Percentiles rank a stretch among this genome's conserved stretches.
These are phyloP conservation scores for Sporothrix luriei DNA, from an alignment of 2,329 filamentous ascomycete species.

Conservation along the genomic window DNA sequence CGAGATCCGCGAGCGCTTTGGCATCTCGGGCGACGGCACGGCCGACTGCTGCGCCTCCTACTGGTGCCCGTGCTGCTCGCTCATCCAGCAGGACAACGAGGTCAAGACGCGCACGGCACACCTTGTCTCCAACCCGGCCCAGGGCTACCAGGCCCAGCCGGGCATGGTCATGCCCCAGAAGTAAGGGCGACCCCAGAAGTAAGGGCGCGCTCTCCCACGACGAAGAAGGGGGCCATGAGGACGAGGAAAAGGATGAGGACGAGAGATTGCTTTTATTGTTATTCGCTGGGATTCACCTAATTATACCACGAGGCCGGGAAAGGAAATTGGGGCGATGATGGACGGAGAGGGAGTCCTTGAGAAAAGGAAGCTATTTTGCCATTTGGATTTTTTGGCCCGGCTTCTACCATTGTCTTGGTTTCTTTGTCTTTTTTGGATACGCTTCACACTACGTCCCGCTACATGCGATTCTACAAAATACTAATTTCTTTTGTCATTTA, in stretches of 20 bases:
- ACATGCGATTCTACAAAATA: constrained; percentile 20
- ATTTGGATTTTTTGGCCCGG: not conserved
- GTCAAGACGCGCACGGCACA: constrained; percentile 42
- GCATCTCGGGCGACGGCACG: constrained; percentile 53
- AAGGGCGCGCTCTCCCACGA: too few species aligned
- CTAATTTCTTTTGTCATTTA: constrained; percentile 10
- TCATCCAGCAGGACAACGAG: constrained; percentile 63
- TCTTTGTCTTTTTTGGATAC: not conserved
- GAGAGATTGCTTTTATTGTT: not conserved
- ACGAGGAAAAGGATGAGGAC: not conserved
- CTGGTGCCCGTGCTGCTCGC: constrained; percentile 59
- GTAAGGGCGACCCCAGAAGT: not conserved
- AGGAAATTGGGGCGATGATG: not conserved
- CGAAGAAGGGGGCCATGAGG: not conserved
- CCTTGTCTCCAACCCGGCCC: constrained; percentile 35
- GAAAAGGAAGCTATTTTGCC: not conserved
- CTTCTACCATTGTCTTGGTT: constrained; percentile 2
- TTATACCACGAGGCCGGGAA: constrained; percentile 15
- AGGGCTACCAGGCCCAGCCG: constrained; percentile 42
- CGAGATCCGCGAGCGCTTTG: constrained; percentile 57
- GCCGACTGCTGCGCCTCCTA: constrained; percentile 57
- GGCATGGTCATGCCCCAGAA: constrained; percentile 41
- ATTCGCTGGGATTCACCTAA: not conserved
- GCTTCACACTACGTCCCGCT: not conserved
- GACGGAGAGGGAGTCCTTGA: not conserved